phyloP scores from a whole-genome alignment of 2,329 filamentous ascomycete species.

The Elsinoe necatrix region DNA sequence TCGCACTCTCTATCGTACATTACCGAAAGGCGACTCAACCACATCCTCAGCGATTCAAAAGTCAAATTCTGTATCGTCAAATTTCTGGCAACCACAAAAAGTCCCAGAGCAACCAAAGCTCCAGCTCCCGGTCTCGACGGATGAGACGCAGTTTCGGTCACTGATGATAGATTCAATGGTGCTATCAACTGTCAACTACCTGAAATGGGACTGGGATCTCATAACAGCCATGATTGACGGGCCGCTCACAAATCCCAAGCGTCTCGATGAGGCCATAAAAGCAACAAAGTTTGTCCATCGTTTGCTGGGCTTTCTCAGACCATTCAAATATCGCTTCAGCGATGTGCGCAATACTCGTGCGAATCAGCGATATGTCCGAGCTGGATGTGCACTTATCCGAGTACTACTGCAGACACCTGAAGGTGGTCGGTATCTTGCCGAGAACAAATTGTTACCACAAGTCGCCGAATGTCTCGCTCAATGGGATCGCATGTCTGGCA shows the following conservation, averaged over 20 bases:
- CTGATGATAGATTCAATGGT: constrained; percentile 72
- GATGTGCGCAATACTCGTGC: constrained; percentile 83
- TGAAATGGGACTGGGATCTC: constrained; percentile 96
- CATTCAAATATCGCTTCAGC: constrained; percentile 93
- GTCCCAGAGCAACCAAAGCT: constrained; percentile 40
- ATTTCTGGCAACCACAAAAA: constrained; percentile 21
- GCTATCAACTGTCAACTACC: constrained; percentile 77
- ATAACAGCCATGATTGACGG: constrained; percentile 88
- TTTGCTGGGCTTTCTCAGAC: constrained; percentile 86
- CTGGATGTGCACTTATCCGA: constrained; percentile 80
- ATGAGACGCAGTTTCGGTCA: constrained; percentile 55
- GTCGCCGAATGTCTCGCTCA: constrained; percentile 94
- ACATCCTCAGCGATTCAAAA: constrained; percentile 22
- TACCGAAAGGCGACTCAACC: constrained; percentile 19
- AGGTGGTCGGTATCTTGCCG: constrained; percentile 73
- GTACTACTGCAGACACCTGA: constrained; percentile 78
- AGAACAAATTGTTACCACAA: constrained; percentile 88
- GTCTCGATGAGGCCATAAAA: constrained; percentile 87
- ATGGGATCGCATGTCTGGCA: constrained; percentile 69
- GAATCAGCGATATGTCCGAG: constrained; percentile 87
- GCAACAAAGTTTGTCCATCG: constrained; percentile 95
- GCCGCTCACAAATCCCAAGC: constrained; percentile 79
- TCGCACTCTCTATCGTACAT: constrained; percentile 74
- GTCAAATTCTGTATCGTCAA: constrained; percentile 36
- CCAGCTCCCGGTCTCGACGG: constrained; percentile 52